phyloP scores from a whole-genome alignment of 83 land plant species.

The Picea engelmannii region DNA sequence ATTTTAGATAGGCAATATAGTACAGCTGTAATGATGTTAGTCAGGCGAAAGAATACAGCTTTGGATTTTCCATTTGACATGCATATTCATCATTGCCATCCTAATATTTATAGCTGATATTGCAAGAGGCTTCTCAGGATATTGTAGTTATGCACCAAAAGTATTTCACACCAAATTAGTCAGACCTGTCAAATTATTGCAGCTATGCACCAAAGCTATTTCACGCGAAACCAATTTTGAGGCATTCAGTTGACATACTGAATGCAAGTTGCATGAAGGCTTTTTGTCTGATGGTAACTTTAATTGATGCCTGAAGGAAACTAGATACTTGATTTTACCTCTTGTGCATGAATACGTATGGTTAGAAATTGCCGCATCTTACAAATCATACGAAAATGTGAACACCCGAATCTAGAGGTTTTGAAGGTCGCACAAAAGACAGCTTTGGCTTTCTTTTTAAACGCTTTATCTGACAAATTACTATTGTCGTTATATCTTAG shows the following conservation, averaged over 20 bases:
- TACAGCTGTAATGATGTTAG: too few species aligned
- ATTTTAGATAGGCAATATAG: not conserved
- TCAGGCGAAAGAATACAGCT: too few species aligned
- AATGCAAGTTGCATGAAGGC: not conserved
- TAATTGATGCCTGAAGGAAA: not conserved
- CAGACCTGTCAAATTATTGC: not conserved
- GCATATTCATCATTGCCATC: not conserved
- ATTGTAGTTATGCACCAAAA: too few species aligned
- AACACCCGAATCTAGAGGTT: not conserved
- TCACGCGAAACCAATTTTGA: too few species aligned
- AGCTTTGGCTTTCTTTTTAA: too few species aligned
- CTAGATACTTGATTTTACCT: not conserved
- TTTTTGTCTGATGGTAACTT: not conserved
- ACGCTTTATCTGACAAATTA: too few species aligned
- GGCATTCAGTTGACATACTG: too few species aligned
- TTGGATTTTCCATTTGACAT: too few species aligned
- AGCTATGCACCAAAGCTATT: not conserved
- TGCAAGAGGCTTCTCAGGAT: too few species aligned
- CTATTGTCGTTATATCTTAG: too few species aligned
- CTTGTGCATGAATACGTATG: not conserved
- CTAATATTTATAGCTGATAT: not conserved
- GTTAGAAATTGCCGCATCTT: not conserved
- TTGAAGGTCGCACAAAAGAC: not conserved
- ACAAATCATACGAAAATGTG: not conserved
- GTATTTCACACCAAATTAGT: too few species aligned